Evolutionary conservation across 108 stramenopile genomes (phyloP).

Genomic region (Aureococcus anophagefferens): DNA sequence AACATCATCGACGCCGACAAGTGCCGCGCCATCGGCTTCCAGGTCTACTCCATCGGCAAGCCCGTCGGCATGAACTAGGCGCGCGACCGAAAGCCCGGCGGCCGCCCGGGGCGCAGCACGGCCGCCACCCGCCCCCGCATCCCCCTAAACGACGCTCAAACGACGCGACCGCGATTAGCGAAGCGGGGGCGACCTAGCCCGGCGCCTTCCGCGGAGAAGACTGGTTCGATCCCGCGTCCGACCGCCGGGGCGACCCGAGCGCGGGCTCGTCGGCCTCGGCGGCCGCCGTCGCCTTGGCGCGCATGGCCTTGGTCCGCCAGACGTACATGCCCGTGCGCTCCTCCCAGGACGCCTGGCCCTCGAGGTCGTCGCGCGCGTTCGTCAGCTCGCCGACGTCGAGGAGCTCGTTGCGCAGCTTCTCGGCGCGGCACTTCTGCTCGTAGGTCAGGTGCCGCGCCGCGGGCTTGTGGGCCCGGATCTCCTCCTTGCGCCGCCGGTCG

Average conservation of each 20-base stretch:
- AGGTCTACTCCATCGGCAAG: slow-evolving; percentile 91
- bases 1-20: slow-evolving; percentile 77
- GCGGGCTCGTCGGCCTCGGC: too few relatives aligned
- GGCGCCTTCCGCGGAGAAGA: too few relatives aligned
- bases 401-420: background rate
- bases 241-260: too few relatives aligned
- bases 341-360: slow-evolving; percentile 7
- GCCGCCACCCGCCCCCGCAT: too few relatives aligned
- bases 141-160: too few relatives aligned
- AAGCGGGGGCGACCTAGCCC: too few relatives aligned
- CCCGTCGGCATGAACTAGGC: slow-evolving; percentile 63
- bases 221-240: too few relatives aligned
- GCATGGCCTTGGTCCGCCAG: slow-evolving; percentile 7
- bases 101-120: too few relatives aligned
- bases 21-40: slow-evolving; percentile 91
- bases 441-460: background rate
- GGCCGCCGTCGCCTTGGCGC: too few relatives aligned
- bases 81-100: too few relatives aligned
- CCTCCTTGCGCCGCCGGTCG: background rate
- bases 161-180: too few relatives aligned
- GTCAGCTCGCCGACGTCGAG: slow-evolving; percentile 7
- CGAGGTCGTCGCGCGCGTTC: background rate
- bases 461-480: too few relatives aligned
- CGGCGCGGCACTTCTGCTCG: slow-evolving; percentile 8
- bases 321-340: slow-evolving; percentile 9